A percentile compares a stretch with the other conserved stretches of the same genome.
Conservation (phyloP, 352 stramenopile species). For the Peronospora destructor region DNA sequence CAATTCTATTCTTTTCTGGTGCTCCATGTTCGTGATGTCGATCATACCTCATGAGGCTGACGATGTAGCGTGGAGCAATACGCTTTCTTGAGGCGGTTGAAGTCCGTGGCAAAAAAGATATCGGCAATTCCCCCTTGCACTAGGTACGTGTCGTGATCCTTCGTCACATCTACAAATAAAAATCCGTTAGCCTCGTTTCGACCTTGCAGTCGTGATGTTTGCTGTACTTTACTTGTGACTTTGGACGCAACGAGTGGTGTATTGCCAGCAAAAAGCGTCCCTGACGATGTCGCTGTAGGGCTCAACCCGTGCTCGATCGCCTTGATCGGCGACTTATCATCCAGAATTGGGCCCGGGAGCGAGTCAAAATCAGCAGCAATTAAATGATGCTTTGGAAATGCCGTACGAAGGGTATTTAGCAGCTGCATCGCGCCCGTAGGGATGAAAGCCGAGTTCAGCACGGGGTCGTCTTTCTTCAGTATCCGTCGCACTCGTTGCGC, state of each 20-base stretch:
- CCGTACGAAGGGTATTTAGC: constrained; percentile 66
- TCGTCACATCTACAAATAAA: constrained; percentile 40
- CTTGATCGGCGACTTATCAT: constrained; percentile 40
- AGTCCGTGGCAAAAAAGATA: constrained; percentile 89
- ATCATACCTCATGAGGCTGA: constrained; percentile 39
- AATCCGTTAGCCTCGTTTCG: neutral
- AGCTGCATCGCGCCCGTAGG: constrained; percentile 85
- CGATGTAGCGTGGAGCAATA: constrained; percentile 66
- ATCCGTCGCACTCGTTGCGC: constrained; percentile 45
- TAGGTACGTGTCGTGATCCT: constrained; percentile 86
- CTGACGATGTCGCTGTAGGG: constrained; percentile 53
- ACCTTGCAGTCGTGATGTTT: neutral
- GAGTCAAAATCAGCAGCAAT: constrained; percentile 87
- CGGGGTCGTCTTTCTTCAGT: constrained; percentile 41
- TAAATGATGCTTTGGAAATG: constrained; percentile 81
- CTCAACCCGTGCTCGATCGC: constrained; percentile 57
- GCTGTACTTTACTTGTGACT: constrained; percentile 33
- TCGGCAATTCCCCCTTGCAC: constrained; percentile 80
- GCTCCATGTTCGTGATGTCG: neutral
- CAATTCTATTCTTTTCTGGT: neutral
- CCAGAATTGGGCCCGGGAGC: constrained; percentile 64
- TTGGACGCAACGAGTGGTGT: constrained; percentile 86
- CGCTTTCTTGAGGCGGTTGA: constrained; percentile 68
- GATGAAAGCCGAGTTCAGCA: constrained; percentile 75
- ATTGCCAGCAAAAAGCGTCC: constrained; percentile 72